These are phyloP conservation scores for Colletotrichum sp. DNA, from an alignment of 2,329 filamentous ascomycete genomes.

Conservation along the genomic window DNA sequence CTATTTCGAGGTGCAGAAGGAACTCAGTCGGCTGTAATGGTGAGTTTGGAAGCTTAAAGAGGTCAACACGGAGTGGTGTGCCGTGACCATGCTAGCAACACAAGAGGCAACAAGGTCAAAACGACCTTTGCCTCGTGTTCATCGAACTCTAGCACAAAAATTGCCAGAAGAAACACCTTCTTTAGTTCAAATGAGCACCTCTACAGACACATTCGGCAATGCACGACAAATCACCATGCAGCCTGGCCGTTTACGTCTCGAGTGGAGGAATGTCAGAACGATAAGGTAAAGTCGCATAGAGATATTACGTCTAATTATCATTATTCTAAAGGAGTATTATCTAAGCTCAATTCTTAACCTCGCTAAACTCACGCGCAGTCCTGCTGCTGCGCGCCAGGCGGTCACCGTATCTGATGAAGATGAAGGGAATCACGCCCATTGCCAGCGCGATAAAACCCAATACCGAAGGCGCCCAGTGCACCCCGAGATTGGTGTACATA, in stretches of 20 bases:
- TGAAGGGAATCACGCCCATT: conserved; percentile 36
- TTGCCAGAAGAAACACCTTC: background rate
- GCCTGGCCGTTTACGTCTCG: background rate
- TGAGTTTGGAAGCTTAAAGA: background rate
- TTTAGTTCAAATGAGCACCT: background rate
- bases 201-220: background rate
- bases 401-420: conserved; percentile 36
- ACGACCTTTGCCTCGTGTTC: background rate
- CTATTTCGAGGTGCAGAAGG: background rate
- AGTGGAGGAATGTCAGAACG: background rate
- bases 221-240: no score
- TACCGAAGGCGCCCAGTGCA: conserved; percentile 40
- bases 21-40: background rate
- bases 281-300: background rate
- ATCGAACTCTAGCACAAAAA: background rate
- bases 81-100: background rate
- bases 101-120: background rate
- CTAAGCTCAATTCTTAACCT: background rate
- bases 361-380: background rate
- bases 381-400: conserved; percentile 30
- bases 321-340: background rate
- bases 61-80: background rate
- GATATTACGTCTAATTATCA: background rate
- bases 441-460: conserved; percentile 32
- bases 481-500: conserved; percentile 36